Conservation (phyloP, 1,139 yeast species). For the Arxiozyma slooffiae region DNA sequence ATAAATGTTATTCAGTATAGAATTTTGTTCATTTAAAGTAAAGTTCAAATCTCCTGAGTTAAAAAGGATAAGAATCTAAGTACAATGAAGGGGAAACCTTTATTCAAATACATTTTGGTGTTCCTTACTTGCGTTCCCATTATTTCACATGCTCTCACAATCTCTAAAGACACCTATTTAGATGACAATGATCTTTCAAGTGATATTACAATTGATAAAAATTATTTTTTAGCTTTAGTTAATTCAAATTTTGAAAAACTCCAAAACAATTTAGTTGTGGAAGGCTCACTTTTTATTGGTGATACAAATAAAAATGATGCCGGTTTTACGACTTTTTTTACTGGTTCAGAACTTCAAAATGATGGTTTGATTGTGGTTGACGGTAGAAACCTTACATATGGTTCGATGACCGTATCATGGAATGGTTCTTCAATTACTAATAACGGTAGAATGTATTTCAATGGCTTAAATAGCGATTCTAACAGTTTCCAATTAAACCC, state of each 20-base stretch:
- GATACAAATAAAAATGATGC: slow-evolving; percentile 5
- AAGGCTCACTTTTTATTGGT: slow-evolving; percentile 13
- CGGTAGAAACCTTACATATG: slow-evolving; percentile 8
- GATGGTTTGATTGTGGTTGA: slow-evolving; percentile 12
- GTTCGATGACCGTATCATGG: slow-evolving; percentile 8
- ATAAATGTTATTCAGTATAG: too few species aligned
- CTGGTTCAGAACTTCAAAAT: slow-evolving; percentile 8
- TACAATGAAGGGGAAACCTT: neutral
- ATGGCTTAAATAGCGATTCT: slow-evolving; percentile 6
- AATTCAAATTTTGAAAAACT: slow-evolving; percentile 6
- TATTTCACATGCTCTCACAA: neutral
- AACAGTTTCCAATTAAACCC: slow-evolving; percentile 9
- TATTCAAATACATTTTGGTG: neutral
- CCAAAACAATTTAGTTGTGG: slow-evolving; percentile 7
- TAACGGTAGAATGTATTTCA: slow-evolving; percentile 11
- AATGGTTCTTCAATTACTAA: slow-evolving; percentile 10
- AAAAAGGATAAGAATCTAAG: neutral
- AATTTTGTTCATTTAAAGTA: too few species aligned
- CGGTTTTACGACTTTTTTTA: slow-evolving; percentile 1
- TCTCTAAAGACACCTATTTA: neutral
- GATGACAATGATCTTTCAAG: slow-evolving; percentile 2
- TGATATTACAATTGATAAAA: slow-evolving; percentile 6
- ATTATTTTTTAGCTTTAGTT: slow-evolving; percentile 9
- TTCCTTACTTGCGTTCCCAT: neutral
- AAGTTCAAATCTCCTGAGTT: too few species aligned